phyloP scores from a whole-genome alignment of 495 filamentous ascomycete genomes.

The Penicillium pulvis region DNA sequence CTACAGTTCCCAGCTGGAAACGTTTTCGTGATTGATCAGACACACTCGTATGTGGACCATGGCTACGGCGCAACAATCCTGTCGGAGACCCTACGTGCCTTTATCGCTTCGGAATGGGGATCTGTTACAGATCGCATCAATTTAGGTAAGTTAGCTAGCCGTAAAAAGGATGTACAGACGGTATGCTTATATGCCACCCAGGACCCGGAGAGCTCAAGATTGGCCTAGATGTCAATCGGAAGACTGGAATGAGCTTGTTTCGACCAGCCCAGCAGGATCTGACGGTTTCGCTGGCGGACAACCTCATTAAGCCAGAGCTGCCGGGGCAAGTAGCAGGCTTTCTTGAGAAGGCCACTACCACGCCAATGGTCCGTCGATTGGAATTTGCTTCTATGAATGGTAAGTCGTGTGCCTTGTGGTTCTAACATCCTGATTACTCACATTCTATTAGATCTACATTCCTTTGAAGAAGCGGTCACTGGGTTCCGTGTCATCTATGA shows the following conservation, averaged over 20 bases:
- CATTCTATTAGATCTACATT: conserved; percentile 61
- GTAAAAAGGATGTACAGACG: neutral
- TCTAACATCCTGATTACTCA: conserved; percentile 33
- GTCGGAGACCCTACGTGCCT: conserved; percentile 69
- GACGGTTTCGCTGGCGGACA: conserved; percentile 68
- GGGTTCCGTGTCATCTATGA: conserved; percentile 78
- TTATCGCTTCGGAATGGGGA: conserved; percentile 65
- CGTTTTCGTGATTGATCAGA: conserved; percentile 57
- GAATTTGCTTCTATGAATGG: conserved; percentile 45
- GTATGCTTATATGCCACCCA: conserved; percentile 23
- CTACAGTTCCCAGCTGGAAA: conserved; percentile 45
- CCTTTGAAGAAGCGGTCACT: conserved; percentile 74
- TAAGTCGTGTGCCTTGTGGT: conserved; percentile 17
- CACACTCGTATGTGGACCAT: conserved; percentile 41
- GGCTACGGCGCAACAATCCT: conserved; percentile 59
- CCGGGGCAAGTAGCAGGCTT: conserved; percentile 56
- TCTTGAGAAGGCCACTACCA: conserved; percentile 44
- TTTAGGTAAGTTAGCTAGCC: conserved; percentile 44
- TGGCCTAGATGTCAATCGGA: conserved; percentile 56
- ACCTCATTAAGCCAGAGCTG: conserved; percentile 58
- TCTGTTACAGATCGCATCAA: conserved; percentile 75
- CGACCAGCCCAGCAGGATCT: conserved; percentile 67
- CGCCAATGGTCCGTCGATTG: conserved; percentile 44
- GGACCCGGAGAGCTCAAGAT: conserved; percentile 71
- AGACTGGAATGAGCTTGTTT: conserved; percentile 62